phyloP scores from a whole-genome alignment of 164 flowering plant species.

The Santalum album region DNA sequence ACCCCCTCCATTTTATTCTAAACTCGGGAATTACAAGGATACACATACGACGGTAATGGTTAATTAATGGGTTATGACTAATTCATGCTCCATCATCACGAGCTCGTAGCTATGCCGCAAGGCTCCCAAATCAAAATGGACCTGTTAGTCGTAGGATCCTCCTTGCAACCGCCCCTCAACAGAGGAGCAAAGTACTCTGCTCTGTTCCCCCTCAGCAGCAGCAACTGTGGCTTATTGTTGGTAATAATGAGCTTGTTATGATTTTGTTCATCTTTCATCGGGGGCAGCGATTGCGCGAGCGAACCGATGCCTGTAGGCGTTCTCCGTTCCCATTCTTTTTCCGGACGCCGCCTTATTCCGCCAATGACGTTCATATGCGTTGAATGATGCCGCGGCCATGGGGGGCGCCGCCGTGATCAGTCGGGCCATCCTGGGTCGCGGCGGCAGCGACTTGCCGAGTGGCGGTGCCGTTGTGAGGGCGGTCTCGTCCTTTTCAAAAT shows the following conservation, averaged over 20 bases:
- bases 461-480: not conserved
- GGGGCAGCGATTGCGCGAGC: constrained; percentile 4
- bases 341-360: too few relatives aligned
- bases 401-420: constrained; percentile 18
- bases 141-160: constrained; percentile 20
- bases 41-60: too few relatives aligned
- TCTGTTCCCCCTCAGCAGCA: constrained; percentile 22
- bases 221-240: constrained; percentile 18
- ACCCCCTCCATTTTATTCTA: too few relatives aligned
- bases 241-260: constrained; percentile 4
- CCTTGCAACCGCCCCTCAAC: constrained; percentile 45
- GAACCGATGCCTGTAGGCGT: not conserved
- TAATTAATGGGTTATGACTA: too few relatives aligned
- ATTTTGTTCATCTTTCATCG: not conserved
- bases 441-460: constrained; percentile 29
- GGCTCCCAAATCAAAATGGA: constrained; percentile 51
- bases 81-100: too few relatives aligned
- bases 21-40: too few relatives aligned
- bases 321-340: not conserved
- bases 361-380: constrained; percentile 57
- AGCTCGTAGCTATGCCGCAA: constrained; percentile 70
- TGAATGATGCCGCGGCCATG: constrained; percentile 26
- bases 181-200: constrained; percentile 26
- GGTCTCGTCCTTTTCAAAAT: constrained; percentile 10
- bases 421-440: constrained; percentile 14